Evolutionary conservation across 139 green algal species (phyloP).

Genomic region (Nannochloris sp.): DNA sequence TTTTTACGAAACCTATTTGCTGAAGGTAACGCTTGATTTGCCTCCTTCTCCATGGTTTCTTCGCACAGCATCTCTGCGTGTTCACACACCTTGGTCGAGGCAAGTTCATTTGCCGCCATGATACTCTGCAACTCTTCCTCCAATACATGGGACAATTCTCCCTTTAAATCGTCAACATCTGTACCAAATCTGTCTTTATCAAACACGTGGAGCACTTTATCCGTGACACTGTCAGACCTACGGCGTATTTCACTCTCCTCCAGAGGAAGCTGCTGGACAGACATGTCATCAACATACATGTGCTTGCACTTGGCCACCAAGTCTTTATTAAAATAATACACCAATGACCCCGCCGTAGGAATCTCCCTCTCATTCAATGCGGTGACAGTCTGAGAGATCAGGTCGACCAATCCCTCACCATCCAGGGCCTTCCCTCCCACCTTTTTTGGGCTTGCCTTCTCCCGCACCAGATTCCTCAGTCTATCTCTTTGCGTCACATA

Average conservation of each 20-base stretch:
- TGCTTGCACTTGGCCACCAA: constrained; percentile 31
- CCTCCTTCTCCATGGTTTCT: constrained; percentile 37
- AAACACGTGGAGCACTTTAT: constrained; percentile 26
- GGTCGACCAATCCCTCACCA: constrained; percentile 33
- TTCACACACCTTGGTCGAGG: constrained; percentile 28
- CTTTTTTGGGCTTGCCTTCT: constrained; percentile 40
- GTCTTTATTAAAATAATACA: constrained; percentile 68
- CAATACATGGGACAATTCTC: constrained; percentile 28
- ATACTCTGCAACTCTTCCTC: constrained; percentile 32
- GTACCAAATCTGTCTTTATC: constrained; percentile 43
- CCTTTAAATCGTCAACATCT: constrained; percentile 21
- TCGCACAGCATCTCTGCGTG: constrained; percentile 31
- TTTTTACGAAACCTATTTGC: constrained; percentile 45
- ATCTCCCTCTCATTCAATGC: constrained; percentile 68
- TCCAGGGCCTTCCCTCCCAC: constrained; percentile 32
- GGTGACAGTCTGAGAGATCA: constrained; percentile 42
- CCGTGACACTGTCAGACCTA: constrained; percentile 8
- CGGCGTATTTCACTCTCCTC: constrained; percentile 28
- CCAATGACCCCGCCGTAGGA: constrained; percentile 53
- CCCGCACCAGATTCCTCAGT: constrained; percentile 28
- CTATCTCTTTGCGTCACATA: constrained; percentile 34
- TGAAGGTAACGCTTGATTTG: constrained; percentile 31
- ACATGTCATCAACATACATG: constrained; percentile 16
- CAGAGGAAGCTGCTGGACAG: constrained; percentile 39
- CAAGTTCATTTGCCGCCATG: constrained; percentile 26